Percentiles rank a stretch among this genome's conserved stretches.
These are phyloP conservation scores for Backusella macrospora DNA, from an alignment of 192 early-diverging fungal species.

Conservation along the genomic window DNA sequence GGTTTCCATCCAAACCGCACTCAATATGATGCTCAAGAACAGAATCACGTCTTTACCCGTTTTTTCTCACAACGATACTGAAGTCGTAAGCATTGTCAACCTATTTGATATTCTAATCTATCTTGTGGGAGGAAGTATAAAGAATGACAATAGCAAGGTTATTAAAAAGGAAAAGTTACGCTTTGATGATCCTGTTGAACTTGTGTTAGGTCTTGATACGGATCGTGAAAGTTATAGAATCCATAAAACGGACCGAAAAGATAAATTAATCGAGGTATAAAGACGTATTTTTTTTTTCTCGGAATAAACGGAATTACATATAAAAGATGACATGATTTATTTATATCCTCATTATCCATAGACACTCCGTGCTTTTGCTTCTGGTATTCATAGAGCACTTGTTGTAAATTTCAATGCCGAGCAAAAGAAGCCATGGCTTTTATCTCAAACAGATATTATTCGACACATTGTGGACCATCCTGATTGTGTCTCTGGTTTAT, in stretches of 20 bases:
- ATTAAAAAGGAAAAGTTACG: conserved; percentile 33
- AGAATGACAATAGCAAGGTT: conserved; percentile 15
- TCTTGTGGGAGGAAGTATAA: conserved; percentile 21
- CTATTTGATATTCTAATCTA: conserved; percentile 57
- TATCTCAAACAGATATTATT: conserved; percentile 68
- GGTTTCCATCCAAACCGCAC: conserved; percentile 51
- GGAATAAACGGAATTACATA: background rate
- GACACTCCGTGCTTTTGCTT: conserved; percentile 55
- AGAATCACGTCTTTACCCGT: conserved; percentile 59
- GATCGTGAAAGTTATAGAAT: conserved; percentile 50
- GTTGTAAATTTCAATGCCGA: conserved; percentile 52
- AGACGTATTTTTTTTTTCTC: background rate
- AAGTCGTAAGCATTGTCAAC: conserved; percentile 55
- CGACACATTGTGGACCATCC: conserved; percentile 50
- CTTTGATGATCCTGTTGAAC: conserved; percentile 41
- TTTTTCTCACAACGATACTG: conserved; percentile 50
- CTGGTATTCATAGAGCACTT: conserved; percentile 59
- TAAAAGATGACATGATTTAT: background rate
- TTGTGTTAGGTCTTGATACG: conserved; percentile 46
- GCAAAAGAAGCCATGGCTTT: conserved; percentile 42
- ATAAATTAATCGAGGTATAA: conserved; percentile 35
- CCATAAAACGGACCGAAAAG: conserved; percentile 37
- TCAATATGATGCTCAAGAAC: conserved; percentile 48
- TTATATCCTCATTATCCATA: conserved; percentile 14
- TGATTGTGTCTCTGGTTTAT: conserved; percentile 33